Base-by-base conservation (phyloP, 2,329 filamentous ascomycete genomes). In the Zarea fungicola region DNA sequence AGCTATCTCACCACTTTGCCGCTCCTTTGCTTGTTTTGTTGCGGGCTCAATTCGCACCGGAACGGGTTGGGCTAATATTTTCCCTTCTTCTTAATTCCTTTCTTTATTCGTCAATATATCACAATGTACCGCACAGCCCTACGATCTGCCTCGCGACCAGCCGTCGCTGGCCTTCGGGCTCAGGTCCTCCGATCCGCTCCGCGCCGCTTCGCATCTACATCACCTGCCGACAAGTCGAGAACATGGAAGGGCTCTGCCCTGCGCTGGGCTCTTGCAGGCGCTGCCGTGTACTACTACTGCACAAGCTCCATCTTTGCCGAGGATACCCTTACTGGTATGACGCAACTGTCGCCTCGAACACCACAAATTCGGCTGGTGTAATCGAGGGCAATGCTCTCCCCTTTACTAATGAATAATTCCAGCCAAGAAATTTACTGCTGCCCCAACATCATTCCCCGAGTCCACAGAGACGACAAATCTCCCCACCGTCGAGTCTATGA, bases 251-350 rank as follows among this genome's bases (percentile, higher is more conserved):
- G 83, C 65, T 76, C 83, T 44, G 77, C 76, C 4, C 65, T 80
- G 60, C 80, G 92, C 72, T 85, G 89, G 80, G 88, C 83, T 56
- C 64, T 93, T 49, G 91, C 89, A 0, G 76, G 74, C 51, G 89
- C 78, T 18, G 83, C 85, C 39, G 72, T 97, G 42, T 99, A 97
- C 72, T 96, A 88, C 69, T 99, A 97, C 69, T 95, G 90, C 73
- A 96, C 90, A 7, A 92, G 85, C 61, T 80, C 83, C 47, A 75
- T 89, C 19, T 97, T 97, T 67, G 87, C 90, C 14, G 89, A 96
- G 60, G 85, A 95, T 67, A 80, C 83, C 29, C 69, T 78, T 58
- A 78, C 41, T 5, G 48, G 90, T 95, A 78, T 57, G 85, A 69
- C 19, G 29, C 28, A 22, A 18, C 18, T n/a, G 14, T 23, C 23